phyloP scores from a whole-genome alignment of 139 green algal species.

The Chlorella sp. region DNA sequence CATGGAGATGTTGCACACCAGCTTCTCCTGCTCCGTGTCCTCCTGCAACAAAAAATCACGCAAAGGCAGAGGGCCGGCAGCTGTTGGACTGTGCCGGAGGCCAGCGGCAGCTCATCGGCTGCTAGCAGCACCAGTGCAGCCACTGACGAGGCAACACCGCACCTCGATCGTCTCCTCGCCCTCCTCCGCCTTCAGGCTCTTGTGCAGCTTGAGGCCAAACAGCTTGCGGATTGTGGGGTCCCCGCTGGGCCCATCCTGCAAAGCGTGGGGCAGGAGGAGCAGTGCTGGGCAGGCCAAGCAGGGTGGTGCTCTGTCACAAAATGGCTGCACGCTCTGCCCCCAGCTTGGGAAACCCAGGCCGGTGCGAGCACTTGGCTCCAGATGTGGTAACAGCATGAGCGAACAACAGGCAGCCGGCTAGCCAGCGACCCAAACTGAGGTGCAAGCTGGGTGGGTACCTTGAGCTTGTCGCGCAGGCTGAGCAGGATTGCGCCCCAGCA shows the following conservation, averaged over 20 bases:
- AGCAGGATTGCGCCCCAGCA: conserved; percentile 94
- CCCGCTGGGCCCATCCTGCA: conserved; percentile 53
- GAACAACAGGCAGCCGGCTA: too few species aligned
- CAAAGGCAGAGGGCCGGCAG: too few species aligned
- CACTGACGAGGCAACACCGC: neutral
- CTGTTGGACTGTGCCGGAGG: neutral
- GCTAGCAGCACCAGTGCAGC: neutral
- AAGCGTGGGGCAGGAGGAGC: too few species aligned
- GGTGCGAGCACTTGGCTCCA: too few species aligned
- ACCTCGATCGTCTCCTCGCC: conserved; percentile 79
- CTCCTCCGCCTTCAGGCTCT: conserved; percentile 85
- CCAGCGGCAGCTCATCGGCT: too few species aligned
- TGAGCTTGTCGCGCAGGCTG: conserved; percentile 75
- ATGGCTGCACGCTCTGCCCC: too few species aligned
- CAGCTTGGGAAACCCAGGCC: too few species aligned
- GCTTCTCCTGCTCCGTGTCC: conserved; percentile 75
- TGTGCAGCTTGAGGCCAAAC: conserved; percentile 86
- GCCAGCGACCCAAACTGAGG: too few species aligned
- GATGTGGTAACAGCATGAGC: too few species aligned
- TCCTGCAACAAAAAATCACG: neutral
- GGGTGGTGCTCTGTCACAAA: too few species aligned
- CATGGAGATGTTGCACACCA: conserved; percentile 98
- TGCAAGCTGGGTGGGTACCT: conserved; percentile 49
- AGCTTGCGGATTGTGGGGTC: conserved; percentile 71
- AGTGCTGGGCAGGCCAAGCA: too few species aligned